phyloP scores from a whole-genome alignment of 352 stramenopile genomes.

The Globisporangium echinulatum region DNA sequence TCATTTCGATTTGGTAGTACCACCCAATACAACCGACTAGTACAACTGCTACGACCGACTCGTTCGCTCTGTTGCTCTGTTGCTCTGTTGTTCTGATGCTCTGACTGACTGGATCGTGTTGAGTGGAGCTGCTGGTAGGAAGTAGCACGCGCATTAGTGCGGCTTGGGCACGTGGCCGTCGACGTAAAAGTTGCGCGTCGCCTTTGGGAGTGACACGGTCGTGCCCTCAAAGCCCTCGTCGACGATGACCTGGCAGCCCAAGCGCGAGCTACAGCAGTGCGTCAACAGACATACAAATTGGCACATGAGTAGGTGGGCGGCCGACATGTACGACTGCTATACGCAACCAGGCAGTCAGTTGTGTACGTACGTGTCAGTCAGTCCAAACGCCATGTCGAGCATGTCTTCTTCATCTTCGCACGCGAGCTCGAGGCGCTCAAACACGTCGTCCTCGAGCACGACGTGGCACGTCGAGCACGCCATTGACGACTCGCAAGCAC shows the following conservation, averaged over 20 bases:
- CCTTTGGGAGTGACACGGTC: conserved; percentile 90
- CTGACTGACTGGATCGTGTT: too few species aligned
- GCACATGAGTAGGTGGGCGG: too few species aligned
- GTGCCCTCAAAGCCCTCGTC: conserved; percentile 88
- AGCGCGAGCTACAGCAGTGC: conserved; percentile 53
- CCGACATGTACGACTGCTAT: background rate
- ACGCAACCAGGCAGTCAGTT: too few species aligned
- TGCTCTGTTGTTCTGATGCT: background rate
- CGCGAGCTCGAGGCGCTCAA: conserved; percentile 86
- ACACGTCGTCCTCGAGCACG: conserved; percentile 92
- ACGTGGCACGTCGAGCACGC: conserved; percentile 99
- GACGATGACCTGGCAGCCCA: conserved; percentile 90
- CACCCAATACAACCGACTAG: too few species aligned
- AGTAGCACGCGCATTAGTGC: conserved; percentile 56
- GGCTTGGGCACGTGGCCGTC: conserved; percentile 96
- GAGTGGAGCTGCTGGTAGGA: too few species aligned
- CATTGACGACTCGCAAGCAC: conserved; percentile 91
- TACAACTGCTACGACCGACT: background rate
- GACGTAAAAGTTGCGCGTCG: conserved; percentile 99
- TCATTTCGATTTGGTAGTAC: too few species aligned
- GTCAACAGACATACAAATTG: too few species aligned
- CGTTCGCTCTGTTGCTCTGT: background rate
- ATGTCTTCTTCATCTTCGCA: conserved; percentile 99
- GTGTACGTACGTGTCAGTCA: conserved; percentile 87
- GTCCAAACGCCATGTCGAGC: conserved; percentile 98